Evolutionary conservation across 2,329 filamentous ascomycete species (phyloP).

Genomic region (Pseudodiploospora longispora): DNA sequence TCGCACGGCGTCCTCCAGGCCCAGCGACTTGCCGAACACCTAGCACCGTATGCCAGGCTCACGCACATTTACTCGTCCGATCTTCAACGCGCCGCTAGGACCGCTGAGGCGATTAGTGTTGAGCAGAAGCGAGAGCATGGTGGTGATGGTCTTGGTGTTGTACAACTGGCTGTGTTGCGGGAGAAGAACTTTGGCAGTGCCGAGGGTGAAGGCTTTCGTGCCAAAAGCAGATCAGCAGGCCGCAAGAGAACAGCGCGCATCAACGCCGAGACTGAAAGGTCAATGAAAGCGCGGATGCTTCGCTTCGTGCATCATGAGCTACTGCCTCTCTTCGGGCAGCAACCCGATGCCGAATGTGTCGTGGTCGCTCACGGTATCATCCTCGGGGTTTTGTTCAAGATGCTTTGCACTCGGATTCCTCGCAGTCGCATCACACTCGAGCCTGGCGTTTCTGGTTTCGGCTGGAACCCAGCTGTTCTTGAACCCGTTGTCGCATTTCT

Average conservation of each 20-base stretch:
- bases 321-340: conserved; percentile 35
- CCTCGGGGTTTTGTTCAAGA: conserved; percentile 59
- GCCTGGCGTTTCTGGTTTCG: conserved; percentile 7
- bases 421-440: conserved; percentile 11
- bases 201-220: conserved; percentile 53
- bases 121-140: conserved; percentile 35
- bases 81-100: conserved; percentile 63
- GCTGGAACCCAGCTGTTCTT: background rate
- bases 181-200: conserved; percentile 69
- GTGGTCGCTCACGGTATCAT: conserved; percentile 81
- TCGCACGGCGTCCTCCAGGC: conserved; percentile 75
- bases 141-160: conserved; percentile 9
- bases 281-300: conserved; percentile 57
- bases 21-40: conserved; percentile 57
- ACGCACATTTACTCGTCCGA: conserved; percentile 58
- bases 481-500: conserved; percentile 24
- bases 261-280: conserved; percentile 59
- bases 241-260: conserved; percentile 25
- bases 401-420: conserved; percentile 48
- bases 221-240: conserved; percentile 12
- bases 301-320: conserved; percentile 60
- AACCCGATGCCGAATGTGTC: conserved; percentile 34
- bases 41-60: conserved; percentile 36
- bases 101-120: conserved; percentile 57
- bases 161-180: conserved; percentile 41